Percentiles rank a stretch among this genome's conserved stretches.
Evolutionary conservation across 2,329 filamentous ascomycete genomes (phyloP).

Genomic region (Talaromyces sp.): DNA sequence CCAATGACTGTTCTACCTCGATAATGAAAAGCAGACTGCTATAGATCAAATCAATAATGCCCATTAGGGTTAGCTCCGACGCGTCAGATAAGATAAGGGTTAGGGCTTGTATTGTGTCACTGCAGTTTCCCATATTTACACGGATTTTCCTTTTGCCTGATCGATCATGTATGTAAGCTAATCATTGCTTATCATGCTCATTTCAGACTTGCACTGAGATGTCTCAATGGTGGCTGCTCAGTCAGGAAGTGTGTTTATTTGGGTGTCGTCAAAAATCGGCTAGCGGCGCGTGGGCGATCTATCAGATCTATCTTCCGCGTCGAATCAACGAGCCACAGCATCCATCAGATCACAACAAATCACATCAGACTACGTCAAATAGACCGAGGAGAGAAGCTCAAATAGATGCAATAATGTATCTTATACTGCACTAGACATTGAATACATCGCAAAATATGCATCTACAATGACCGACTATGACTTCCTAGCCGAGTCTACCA

Average conservation of each 20-base stretch:
- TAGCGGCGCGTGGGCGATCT: background rate
- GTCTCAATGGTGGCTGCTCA: background rate
- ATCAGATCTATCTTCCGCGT: slow-evolving; percentile 2
- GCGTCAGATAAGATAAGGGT: background rate
- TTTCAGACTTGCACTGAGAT: background rate
- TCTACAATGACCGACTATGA: slow-evolving; percentile 20
- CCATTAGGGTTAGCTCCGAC: background rate
- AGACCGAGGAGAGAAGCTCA: too few relatives aligned
- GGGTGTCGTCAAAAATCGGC: background rate
- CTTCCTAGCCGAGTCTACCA: background rate
- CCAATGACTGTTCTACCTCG: too few relatives aligned
- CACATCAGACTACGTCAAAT: background rate
- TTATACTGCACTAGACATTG: too few relatives aligned
- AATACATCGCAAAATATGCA: background rate
- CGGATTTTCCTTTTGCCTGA: too few relatives aligned
- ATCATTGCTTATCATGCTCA: too few relatives aligned
- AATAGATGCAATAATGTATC: background rate
- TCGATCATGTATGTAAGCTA: too few relatives aligned
- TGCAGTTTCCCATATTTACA: background rate
- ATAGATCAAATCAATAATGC: background rate
- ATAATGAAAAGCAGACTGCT: background rate
- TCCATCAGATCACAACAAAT: background rate
- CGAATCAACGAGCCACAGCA: background rate
- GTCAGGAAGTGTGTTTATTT: background rate
- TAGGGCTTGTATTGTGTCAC: background rate